Conservation (phyloP, 176 grass and related monocot genomes). For the Zea mays region DNA sequence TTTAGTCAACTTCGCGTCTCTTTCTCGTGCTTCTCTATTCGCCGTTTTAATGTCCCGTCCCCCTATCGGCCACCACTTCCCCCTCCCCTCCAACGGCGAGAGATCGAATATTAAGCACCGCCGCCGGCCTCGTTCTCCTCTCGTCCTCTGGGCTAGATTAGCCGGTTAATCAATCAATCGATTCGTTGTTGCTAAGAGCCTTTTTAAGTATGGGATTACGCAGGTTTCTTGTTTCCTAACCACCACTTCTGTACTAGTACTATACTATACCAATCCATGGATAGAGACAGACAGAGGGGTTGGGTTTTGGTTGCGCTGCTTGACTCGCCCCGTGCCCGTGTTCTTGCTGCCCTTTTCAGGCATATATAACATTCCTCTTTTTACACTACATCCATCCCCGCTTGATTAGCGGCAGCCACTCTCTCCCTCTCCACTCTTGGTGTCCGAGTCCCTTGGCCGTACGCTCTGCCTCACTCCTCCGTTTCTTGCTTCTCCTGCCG, state of each 20-base stretch:
- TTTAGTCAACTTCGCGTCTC: too few relatives aligned
- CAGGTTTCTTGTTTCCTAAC: too few relatives aligned
- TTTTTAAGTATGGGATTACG: too few relatives aligned
- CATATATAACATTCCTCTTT: conserved; percentile 26
- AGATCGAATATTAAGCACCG: not conserved
- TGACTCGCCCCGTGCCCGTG: not conserved
- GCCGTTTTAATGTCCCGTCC: too few relatives aligned
- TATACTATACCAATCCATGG: not conserved
- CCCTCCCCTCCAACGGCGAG: too few relatives aligned
- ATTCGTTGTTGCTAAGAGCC: too few relatives aligned
- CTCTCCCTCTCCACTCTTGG: not conserved
- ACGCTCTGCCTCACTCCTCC: not conserved
- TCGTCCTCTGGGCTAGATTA: too few relatives aligned
- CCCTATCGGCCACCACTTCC: too few relatives aligned
- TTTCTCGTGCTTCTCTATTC: too few relatives aligned
- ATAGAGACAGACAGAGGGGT: not conserved
- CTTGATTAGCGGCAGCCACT: not conserved
- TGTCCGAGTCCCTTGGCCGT: not conserved
- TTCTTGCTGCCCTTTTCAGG: conserved; percentile 12
- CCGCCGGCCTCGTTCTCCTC: too few relatives aligned
- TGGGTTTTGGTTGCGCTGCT: conserved; percentile 4
- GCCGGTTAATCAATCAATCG: too few relatives aligned
- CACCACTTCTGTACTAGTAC: too few relatives aligned
- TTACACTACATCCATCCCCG: not conserved
- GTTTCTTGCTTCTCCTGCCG: not conserved